phyloP scores from a whole-genome alignment of 768 basidiomycete genomes.

The Lentinula boryana region DNA sequence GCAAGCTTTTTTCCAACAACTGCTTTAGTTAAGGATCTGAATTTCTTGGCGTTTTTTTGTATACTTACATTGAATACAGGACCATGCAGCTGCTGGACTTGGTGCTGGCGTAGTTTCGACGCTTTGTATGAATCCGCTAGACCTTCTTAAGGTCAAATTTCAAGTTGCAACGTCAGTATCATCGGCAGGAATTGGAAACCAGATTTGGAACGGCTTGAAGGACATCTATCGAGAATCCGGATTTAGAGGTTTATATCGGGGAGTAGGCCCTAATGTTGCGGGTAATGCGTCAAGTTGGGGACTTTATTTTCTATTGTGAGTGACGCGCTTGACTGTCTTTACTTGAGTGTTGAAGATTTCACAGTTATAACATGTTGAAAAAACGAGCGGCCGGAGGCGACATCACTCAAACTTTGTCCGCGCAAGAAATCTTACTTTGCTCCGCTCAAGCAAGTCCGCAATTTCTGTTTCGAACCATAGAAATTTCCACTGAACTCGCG shows the following conservation, averaged over 20 bases:
- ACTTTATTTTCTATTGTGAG: constrained; percentile 95
- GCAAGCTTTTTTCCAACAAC: constrained; percentile 48
- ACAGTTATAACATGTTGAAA: constrained; percentile 92
- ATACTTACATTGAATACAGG: constrained; percentile 41
- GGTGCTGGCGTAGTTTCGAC: constrained; percentile 91
- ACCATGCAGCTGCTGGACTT: constrained; percentile 92
- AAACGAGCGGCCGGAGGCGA: constrained; percentile 67
- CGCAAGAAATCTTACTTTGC: constrained; percentile 78
- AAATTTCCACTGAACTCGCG: constrained; percentile 10
- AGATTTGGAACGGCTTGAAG: constrained; percentile 71
- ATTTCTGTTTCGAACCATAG: constrained; percentile 12
- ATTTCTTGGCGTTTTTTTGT: constrained; percentile 7
- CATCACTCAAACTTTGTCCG: constrained; percentile 59
- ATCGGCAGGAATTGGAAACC: constrained; percentile 54
- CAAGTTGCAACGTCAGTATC: constrained; percentile 76
- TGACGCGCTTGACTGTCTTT: constrained; percentile 10
- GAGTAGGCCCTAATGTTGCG: constrained; percentile 83
- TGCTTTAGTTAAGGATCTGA: constrained; percentile 33
- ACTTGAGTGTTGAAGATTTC: background rate
- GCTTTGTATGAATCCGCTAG: constrained; percentile 94
- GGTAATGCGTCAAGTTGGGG: constrained; percentile 98
- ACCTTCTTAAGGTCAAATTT: constrained; percentile 90
- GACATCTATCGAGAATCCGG: constrained; percentile 74
- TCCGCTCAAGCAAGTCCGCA: constrained; percentile 95
- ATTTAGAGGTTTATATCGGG: constrained; percentile 84